phyloP scores from a whole-genome alignment of 306 rosid species.

The Quercus variabilis region DNA sequence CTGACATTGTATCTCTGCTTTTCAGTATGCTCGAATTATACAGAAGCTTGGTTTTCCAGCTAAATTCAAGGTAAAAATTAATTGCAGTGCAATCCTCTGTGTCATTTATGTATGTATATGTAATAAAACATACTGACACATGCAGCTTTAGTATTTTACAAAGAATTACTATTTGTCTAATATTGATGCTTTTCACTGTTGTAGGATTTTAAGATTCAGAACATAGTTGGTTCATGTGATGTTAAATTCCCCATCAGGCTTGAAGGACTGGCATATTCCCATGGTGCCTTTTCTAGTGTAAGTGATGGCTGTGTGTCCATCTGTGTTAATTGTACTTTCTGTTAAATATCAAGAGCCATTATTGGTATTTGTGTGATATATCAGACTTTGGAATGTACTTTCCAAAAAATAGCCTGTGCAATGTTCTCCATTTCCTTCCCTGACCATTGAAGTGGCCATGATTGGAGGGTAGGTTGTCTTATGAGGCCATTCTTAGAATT shows the following conservation, averaged over 20 bases:
- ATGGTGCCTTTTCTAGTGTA: constrained; percentile 88
- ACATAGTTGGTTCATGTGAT: constrained; percentile 90
- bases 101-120: neutral
- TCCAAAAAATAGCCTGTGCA: neutral
- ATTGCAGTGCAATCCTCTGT: neutral
- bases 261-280: constrained; percentile 90
- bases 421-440: neutral
- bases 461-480: neutral
- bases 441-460: neutral
- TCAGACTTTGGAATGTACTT: neutral
- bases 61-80: constrained; percentile 62
- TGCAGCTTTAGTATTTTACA: neutral
- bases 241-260: constrained; percentile 92
- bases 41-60: constrained; percentile 91
- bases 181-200: neutral
- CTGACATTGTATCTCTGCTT: constrained; percentile 18
- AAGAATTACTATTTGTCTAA: neutral
- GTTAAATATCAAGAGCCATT: neutral
- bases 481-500: neutral
- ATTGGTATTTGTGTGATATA: neutral
- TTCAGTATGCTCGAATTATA: constrained; percentile 91
- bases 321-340: neutral
- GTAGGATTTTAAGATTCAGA: constrained; percentile 88
- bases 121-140: neutral
- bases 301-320: constrained; percentile 21